phyloP scores from a whole-genome alignment of 2,329 filamentous ascomycete genomes.

The Biscogniauxia mediterranea region DNA sequence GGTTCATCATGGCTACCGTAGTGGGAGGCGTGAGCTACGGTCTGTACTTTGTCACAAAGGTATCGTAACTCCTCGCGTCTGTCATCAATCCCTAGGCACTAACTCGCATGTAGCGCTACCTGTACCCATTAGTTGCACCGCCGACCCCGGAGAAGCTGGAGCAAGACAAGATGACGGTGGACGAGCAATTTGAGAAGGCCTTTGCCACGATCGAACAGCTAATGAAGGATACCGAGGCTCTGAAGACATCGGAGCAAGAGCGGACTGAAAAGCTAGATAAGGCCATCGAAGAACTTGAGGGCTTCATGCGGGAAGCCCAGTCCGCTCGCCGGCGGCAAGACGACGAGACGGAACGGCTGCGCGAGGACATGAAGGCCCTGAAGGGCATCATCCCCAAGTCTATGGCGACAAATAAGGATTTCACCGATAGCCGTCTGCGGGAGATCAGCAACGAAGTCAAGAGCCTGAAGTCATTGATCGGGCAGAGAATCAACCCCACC shows the following conservation, averaged over 20 bases:
- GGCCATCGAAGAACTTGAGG: slow-evolving; percentile 80
- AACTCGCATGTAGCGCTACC: slow-evolving; percentile 70
- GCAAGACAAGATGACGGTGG: slow-evolving; percentile 88
- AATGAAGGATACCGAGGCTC: slow-evolving; percentile 79
- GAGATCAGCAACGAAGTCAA: slow-evolving; percentile 86
- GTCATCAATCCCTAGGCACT: slow-evolving; percentile 1
- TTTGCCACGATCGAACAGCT: slow-evolving; percentile 92
- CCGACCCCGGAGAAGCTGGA: slow-evolving; percentile 92
- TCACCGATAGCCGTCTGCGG: slow-evolving; percentile 74
- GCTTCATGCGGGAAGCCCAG: slow-evolving; percentile 78
- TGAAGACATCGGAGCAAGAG: slow-evolving; percentile 83
- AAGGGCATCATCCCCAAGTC: slow-evolving; percentile 86
- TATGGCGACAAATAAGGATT: slow-evolving; percentile 81
- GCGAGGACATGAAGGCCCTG: slow-evolving; percentile 79
- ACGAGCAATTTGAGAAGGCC: slow-evolving; percentile 89
- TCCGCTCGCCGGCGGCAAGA: slow-evolving; percentile 77
- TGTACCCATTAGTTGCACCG: slow-evolving; percentile 85
- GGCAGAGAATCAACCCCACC: slow-evolving; percentile 53
- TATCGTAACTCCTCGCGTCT: slow-evolving; percentile 36
- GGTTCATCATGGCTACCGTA: slow-evolving; percentile 99
- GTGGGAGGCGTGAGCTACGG: slow-evolving; percentile 88
- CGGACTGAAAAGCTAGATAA: slow-evolving; percentile 80
- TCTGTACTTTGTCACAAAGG: slow-evolving; percentile 83
- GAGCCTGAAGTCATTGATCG: slow-evolving; percentile 86
- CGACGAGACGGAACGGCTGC: slow-evolving; percentile 81